Conservation (phyloP, 257 asterid genomes). For the Gynochthodes officinalis region DNA sequence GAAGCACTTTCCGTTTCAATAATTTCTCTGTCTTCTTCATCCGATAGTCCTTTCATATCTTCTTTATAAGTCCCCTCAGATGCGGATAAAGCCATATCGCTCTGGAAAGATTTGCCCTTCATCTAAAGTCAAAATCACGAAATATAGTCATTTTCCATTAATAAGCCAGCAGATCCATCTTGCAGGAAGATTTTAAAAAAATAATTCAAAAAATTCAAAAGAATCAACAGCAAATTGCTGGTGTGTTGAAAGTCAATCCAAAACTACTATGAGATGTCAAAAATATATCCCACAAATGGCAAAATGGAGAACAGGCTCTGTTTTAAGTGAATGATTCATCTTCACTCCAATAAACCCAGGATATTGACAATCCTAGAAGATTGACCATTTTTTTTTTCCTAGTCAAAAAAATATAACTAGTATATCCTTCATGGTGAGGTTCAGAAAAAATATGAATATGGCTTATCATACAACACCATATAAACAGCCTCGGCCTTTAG, state of each 20-base stretch:
- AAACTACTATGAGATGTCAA: background rate
- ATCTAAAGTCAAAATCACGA: slow-evolving; percentile 37
- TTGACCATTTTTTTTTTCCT: no score
- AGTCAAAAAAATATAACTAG: no score
- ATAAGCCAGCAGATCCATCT: background rate
- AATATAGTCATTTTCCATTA: slow-evolving; percentile 6
- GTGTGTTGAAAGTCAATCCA: background rate
- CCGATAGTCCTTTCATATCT: slow-evolving; percentile 33
- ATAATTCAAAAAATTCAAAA: background rate
- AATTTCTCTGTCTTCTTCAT: slow-evolving; percentile 49
- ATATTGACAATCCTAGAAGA: background rate
- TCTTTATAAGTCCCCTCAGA: slow-evolving; percentile 45
- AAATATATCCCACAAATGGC: background rate
- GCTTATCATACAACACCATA: background rate
- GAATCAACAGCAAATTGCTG: background rate
- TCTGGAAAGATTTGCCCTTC: slow-evolving; percentile 61
- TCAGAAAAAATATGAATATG: background rate
- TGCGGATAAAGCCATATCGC: slow-evolving; percentile 41
- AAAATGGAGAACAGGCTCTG: slow-evolving; percentile 4
- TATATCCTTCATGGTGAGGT: background rate
- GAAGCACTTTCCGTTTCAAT: slow-evolving; percentile 40
- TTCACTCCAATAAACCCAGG: background rate
- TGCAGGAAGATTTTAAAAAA: background rate
- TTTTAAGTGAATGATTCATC: no score
- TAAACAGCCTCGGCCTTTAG: background rate